Evolutionary conservation across 352 stramenopile genomes (phyloP).

Genomic region (Pythium rhizo-oryzae): DNA sequence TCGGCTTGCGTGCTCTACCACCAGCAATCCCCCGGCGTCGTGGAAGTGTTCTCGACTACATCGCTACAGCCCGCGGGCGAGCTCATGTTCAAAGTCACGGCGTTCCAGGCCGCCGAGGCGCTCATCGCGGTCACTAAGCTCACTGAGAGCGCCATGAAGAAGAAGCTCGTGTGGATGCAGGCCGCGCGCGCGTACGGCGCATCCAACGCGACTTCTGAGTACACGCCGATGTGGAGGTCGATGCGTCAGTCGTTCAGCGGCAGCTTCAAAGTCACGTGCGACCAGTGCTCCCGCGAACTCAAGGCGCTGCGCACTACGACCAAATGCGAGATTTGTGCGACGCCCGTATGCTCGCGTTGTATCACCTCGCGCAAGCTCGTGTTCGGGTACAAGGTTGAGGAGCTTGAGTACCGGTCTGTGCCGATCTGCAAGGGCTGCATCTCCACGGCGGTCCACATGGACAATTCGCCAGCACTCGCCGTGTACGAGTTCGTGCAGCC

Average conservation of each 20-base stretch:
- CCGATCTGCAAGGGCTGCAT: conserved; percentile 16
- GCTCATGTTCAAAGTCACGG: conserved; percentile 21
- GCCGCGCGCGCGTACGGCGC: conserved; percentile 10
- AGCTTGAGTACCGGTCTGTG: not conserved
- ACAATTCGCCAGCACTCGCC: not conserved
- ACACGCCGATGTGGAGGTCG: not conserved
- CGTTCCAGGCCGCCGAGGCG: conserved; percentile 25
- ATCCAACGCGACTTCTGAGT: conserved; percentile 1
- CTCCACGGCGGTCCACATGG: conserved; percentile 4
- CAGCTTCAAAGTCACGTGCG: not conserved
- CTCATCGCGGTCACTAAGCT: conserved; percentile 32
- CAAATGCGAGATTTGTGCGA: conserved; percentile 11
- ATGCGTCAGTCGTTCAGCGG: conserved; percentile 9
- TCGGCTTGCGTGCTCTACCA: conserved; percentile 50
- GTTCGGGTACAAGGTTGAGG: conserved; percentile 2
- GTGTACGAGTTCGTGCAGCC: conserved; percentile 24
- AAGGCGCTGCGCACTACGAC: not conserved
- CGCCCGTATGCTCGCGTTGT: conserved; percentile 4
- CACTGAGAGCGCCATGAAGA: conserved; percentile 29
- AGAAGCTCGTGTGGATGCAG: conserved; percentile 33
- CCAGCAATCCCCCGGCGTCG: conserved; percentile 28
- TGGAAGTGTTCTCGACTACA: conserved; percentile 54
- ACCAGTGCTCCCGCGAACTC: conserved; percentile 9
- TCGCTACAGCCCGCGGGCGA: conserved; percentile 42
- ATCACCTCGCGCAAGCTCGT: conserved; percentile 16